phyloP scores from a whole-genome alignment of 2,329 filamentous ascomycete species.

The Biscogniauxia mediterranea region DNA sequence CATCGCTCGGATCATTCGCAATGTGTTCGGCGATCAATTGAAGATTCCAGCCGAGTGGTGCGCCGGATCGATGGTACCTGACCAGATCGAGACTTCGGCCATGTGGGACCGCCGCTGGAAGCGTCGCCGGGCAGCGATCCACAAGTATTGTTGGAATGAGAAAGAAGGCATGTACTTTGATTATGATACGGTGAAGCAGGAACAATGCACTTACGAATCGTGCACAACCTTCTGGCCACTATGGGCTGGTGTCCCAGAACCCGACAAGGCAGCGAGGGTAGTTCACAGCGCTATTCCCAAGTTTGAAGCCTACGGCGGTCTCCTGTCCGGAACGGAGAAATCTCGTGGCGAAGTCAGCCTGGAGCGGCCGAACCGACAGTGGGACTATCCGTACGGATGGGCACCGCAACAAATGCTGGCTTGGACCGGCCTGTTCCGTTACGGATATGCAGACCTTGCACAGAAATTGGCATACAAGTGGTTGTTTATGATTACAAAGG shows the following conservation, averaged over 20 bases:
- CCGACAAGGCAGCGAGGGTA: conserved; percentile 80
- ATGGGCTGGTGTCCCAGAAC: conserved; percentile 87
- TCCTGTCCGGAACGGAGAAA: conserved; percentile 85
- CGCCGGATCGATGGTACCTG: conserved; percentile 61
- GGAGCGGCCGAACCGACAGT: conserved; percentile 89
- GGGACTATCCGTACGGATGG: conserved; percentile 99
- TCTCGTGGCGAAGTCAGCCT: conserved; percentile 79
- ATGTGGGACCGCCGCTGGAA: conserved; percentile 88
- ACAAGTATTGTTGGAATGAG: conserved; percentile 93
- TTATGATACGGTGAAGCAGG: conserved; percentile 81
- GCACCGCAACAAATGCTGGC: conserved; percentile 98
- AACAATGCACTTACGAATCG: conserved; percentile 82
- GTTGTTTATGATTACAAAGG: conserved; percentile 98
- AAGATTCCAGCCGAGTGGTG: conserved; percentile 82
- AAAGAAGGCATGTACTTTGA: conserved; percentile 96
- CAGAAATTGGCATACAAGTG: conserved; percentile 92
- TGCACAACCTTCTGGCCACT: conserved; percentile 97
- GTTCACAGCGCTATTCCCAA: conserved; percentile 79
- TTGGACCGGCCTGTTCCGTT: conserved; percentile 88
- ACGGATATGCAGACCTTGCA: conserved; percentile 87
- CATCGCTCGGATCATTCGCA: conserved; percentile 82
- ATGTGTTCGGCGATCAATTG: conserved; percentile 78
- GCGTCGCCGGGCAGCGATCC: conserved; percentile 78
- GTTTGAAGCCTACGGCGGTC: conserved; percentile 83
- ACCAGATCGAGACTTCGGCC: conserved; percentile 76